Conservation (phyloP, 2,329 filamentous ascomycete species). For the Neophaeococcomyces mojaviensis region DNA sequence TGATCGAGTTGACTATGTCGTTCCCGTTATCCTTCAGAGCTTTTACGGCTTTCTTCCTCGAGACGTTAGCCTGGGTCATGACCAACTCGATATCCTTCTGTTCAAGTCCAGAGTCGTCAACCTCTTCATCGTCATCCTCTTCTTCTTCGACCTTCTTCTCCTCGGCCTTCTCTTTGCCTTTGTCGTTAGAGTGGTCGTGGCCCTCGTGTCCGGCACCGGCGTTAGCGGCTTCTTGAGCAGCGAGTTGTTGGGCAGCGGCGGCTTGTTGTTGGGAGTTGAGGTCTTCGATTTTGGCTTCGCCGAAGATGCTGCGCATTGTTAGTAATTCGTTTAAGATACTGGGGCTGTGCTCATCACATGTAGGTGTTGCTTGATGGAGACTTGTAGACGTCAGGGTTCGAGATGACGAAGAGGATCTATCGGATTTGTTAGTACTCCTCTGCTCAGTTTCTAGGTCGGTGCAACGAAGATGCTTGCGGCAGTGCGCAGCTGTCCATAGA, state of each 20-base stretch:
- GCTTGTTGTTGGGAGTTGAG: slow-evolving; percentile 97
- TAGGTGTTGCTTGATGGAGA: slow-evolving; percentile 99
- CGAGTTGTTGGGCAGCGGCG: slow-evolving; percentile 90
- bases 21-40: slow-evolving; percentile 96
- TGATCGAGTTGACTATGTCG: slow-evolving; percentile 99
- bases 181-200: slow-evolving; percentile 47
- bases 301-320: slow-evolving; percentile 68
- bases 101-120: slow-evolving; percentile 89
- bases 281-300: slow-evolving; percentile 99
- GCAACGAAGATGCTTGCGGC: not conserved
- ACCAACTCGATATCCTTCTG: slow-evolving; percentile 99
- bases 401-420: slow-evolving; percentile 98
- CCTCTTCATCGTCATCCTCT: slow-evolving; percentile 92
- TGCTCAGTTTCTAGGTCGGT: not conserved
- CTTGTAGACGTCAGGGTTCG: slow-evolving; percentile 99
- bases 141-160: slow-evolving; percentile 62
- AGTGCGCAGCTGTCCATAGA: not conserved
- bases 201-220: slow-evolving; percentile 48
- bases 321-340: slow-evolving; percentile 20
- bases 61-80: slow-evolving; percentile 95
- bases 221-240: slow-evolving; percentile 57
- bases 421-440: slow-evolving; percentile 7
- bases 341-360: slow-evolving; percentile 62
- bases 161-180: slow-evolving; percentile 59
- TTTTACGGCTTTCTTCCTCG: slow-evolving; percentile 97